These are phyloP conservation scores for Carex kokanica DNA, from an alignment of 176 grass and related monocot species.

Conservation along the genomic window DNA sequence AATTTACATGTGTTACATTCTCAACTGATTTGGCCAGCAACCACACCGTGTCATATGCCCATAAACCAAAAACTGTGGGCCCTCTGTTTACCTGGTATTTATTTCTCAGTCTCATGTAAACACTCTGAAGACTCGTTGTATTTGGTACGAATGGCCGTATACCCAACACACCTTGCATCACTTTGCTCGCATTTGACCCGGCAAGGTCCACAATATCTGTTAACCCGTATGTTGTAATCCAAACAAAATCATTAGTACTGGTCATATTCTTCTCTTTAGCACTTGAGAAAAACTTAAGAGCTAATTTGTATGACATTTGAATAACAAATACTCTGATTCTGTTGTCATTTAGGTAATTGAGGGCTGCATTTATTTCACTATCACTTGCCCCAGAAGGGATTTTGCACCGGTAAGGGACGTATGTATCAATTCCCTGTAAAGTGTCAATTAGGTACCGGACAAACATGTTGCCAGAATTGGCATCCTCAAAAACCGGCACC, in stretches of 20 bases:
- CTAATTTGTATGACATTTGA: slow-evolving; percentile 52
- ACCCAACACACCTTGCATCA: slow-evolving; percentile 76
- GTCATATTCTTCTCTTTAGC: slow-evolving; percentile 57
- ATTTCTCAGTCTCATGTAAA: slow-evolving; percentile 39
- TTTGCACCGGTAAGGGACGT: slow-evolving; percentile 40
- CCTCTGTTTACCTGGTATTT: slow-evolving; percentile 30
- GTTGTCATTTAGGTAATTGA: slow-evolving; percentile 32
- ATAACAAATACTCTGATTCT: slow-evolving; percentile 63
- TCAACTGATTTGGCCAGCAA: slow-evolving; percentile 54
- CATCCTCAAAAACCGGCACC: slow-evolving; percentile 45
- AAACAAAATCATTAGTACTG: slow-evolving; percentile 41
- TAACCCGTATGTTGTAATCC: slow-evolving; percentile 68
- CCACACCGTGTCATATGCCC: slow-evolving; percentile 81
- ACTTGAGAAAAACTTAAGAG: slow-evolving; percentile 42
- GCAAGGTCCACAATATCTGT: slow-evolving; percentile 55
- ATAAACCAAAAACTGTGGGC: slow-evolving; percentile 42
- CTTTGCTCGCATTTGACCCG: slow-evolving; percentile 40
- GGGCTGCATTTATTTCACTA: slow-evolving; percentile 27
- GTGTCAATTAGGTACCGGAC: slow-evolving; percentile 59
- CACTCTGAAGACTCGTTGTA: slow-evolving; percentile 14
- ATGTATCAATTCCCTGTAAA: slow-evolving; percentile 34
- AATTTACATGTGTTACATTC: slow-evolving; percentile 11
- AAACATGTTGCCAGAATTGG: slow-evolving; percentile 38
- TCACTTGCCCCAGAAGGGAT: slow-evolving; percentile 33
- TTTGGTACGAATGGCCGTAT: slow-evolving; percentile 46